Evolutionary conservation across 2,329 filamentous ascomycete genomes (phyloP), one percentile per base, ranked within the genome.

Genomic region (Aspergillus piperis): DNA sequence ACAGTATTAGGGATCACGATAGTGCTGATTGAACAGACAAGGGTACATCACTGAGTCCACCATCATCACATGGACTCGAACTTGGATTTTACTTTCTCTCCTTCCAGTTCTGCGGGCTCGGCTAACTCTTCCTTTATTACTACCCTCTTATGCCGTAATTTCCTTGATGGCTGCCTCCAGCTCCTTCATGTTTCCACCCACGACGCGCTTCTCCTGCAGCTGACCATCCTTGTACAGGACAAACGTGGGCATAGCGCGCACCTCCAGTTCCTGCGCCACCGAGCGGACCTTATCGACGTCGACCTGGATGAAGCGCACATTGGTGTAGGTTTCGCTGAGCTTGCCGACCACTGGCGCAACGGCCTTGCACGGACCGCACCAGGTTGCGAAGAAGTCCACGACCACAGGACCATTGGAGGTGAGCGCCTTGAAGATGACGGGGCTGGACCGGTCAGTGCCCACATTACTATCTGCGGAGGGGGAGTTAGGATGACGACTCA

Each of bases 361-460:
- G 36, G 79, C 76, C 68, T 83, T 83, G 77, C 83, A 86, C 27
- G 83, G 83, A 2, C 83, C 83, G 70, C 83, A 85, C 83, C 84
- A 86, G 64, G 80, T 80, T 13, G 82, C 82, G 70, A 81, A 82
- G 77, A 82, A 83, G 71, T 84, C 82, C 68, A 82, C 76, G 58
- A 83, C 75, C 57, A 80, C 77, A 64, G 91, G 80, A 25, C 73
- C 76, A 64, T 82, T 74, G 59, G 82, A 78, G 58, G 77, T 75
- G 60, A 70, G 55, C 57, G 84, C 84, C 39, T 79, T 76, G 65
- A 87, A 81, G 75, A 86, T 91, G 57, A 86, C 86, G 49, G 80
- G 74, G 74, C 84, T 86, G 68, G 5, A 25, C 4, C 1, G 19
- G 15, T 2, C 1, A 11, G 25, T 8, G 5, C 32, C 5, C 11